phyloP scores from a whole-genome alignment of 2,329 filamentous ascomycete genomes.

The Stachybotrys elegans region DNA sequence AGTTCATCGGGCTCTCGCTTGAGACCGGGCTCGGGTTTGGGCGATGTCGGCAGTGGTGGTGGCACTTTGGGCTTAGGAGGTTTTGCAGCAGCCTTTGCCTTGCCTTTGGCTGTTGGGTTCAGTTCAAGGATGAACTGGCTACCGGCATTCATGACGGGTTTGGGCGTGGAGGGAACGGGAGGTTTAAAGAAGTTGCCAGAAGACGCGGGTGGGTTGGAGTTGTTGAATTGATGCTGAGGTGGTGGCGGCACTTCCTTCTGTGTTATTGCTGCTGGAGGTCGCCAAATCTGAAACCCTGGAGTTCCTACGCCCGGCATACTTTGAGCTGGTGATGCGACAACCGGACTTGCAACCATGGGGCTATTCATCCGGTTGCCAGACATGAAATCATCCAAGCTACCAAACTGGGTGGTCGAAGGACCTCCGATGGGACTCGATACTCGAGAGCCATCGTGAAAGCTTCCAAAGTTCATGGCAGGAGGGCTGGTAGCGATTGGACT shows the following conservation, averaged over 20 bases:
- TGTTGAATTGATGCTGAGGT: conserved; percentile 15
- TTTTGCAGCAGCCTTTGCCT: conserved; percentile 28
- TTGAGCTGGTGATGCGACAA: conserved; percentile 14
- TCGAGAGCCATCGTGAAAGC: conserved; percentile 23
- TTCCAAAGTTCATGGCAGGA: conserved; percentile 22
- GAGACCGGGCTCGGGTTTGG: conserved; percentile 19
- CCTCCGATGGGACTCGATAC: conserved; percentile 21
- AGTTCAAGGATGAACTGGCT: conserved; percentile 33
- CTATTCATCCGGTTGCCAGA: conserved; percentile 19
- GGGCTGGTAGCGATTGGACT: conserved; percentile 27
- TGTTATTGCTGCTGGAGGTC: conserved; percentile 26
- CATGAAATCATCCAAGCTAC: conserved; percentile 28
- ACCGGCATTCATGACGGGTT: conserved; percentile 27
- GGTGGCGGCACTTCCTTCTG: too few species aligned
- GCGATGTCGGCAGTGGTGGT: conserved; percentile 11
- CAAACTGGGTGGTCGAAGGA: conserved; percentile 22
- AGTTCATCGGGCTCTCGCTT: conserved; percentile 17
- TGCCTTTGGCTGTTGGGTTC: conserved; percentile 24
- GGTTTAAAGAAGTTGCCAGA: conserved; percentile 29
- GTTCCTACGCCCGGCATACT: conserved; percentile 20
- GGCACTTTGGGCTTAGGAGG: conserved; percentile 22
- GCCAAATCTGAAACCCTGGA: conserved; percentile 32
- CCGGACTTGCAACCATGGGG: conserved; percentile 19
- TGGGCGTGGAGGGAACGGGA: conserved; percentile 32
- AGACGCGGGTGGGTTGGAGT: conserved; percentile 13